Evolutionary conservation across 768 basidiomycete genomes (phyloP), one percentile per base, ranked within the genome.

Genomic region (Gloeophyllum trabeum): DNA sequence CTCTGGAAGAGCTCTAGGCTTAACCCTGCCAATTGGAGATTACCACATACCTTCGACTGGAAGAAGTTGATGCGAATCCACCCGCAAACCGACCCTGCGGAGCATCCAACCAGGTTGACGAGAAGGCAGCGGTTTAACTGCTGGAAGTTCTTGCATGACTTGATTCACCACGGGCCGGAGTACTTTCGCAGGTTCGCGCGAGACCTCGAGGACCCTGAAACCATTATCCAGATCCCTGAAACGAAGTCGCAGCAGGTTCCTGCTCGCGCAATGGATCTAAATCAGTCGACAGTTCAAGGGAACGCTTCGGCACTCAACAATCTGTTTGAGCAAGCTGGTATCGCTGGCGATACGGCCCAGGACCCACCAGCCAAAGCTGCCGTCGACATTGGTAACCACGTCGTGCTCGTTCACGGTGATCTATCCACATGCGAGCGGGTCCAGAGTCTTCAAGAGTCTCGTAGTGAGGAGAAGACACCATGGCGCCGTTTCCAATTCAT

Each of bases 401-500:
- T 37, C 3, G 37, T 49, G 4, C 36, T 55, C 13, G 16, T 49
- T 10, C 50, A 55, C 36, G 52, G 52, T 5, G 54, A 55, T 35
- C 46, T 55, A 3, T 44, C 46, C 2, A 54, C 52, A 1, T 37
- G 40, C 6, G 49, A 54, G 16, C 25, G 38, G 2, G 34, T 55
- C 19, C 28, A 40, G 4, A 32, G 22, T 19, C 14, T 40, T 6
- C 22, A 21, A 28, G 19, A 45, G 12, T 47, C 46, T 3, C 57
- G 58, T 1, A 30, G 47, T 6, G 46, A 51, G 1, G 62, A 70
- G 43, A 4, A 13, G 1, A 61, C 58, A 5, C 52, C 59, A 0
- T 59, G 53, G 53, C 36, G 39, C 1, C 49, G 60, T 0, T 44
- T 62, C 3, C 62, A 67, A 24, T 52, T 45, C 25, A 40, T 65